Evolutionary conservation across 371 early-diverging fungal species (phyloP).

Genomic region (Mucor saturninus): DNA sequence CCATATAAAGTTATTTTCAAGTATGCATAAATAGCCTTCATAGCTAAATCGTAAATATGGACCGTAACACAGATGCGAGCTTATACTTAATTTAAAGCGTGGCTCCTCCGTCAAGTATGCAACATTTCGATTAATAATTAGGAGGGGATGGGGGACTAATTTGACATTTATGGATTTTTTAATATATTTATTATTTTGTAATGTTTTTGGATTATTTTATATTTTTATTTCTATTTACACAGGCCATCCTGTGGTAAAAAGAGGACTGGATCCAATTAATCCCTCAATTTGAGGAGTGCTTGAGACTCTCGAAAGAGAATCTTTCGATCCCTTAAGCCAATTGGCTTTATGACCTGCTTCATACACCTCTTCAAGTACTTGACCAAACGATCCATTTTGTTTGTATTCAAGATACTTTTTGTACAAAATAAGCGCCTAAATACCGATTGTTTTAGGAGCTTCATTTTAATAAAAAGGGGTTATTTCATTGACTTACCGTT

Average conservation of each 20-base stretch:
- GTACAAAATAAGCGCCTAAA: constrained; percentile 81
- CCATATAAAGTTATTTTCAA: too few relatives aligned
- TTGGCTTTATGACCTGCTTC: constrained; percentile 75
- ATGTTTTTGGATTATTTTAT: background rate
- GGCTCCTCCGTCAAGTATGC: too few relatives aligned
- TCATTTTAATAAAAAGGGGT: background rate
- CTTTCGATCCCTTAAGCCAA: constrained; percentile 57
- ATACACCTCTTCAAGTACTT: constrained; percentile 82
- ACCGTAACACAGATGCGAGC: too few relatives aligned
- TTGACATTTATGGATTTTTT: background rate
- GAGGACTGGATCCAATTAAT: constrained; percentile 10
- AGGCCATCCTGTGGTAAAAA: constrained; percentile 23
- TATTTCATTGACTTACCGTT: constrained; percentile 55
- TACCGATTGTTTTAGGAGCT: background rate
- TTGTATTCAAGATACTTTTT: constrained; percentile 74
- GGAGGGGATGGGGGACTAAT: too few relatives aligned
- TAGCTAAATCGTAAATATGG: too few relatives aligned
- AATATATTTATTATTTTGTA: constrained; percentile 11
- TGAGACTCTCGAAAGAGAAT: constrained; percentile 22
- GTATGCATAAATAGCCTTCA: too few relatives aligned
- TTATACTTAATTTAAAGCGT: background rate
- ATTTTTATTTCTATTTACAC: constrained; percentile 13
- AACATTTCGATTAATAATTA: too few relatives aligned
- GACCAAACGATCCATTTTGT: constrained; percentile 69
- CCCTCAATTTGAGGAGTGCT: constrained; percentile 29